These are phyloP conservation scores for Asterophora lycoperdoides DNA, from an alignment of 768 basidiomycete species.

Conservation along the genomic window DNA sequence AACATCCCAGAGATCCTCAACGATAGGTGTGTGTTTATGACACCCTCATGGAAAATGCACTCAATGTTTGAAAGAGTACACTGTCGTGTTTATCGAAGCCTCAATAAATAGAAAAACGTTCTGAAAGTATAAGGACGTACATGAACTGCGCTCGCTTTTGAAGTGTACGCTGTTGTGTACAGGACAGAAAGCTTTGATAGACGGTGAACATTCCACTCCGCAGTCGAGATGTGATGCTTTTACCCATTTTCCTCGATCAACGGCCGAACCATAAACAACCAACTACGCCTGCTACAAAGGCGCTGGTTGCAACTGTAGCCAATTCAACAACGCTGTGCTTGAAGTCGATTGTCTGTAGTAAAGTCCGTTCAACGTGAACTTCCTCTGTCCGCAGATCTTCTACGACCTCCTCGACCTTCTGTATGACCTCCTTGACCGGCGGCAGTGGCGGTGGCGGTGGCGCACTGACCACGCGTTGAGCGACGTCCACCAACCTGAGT, in stretches of 20 bases:
- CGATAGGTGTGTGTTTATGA: slow-evolving; percentile 36
- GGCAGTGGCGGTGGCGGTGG: slow-evolving; percentile 2
- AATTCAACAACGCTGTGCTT: slow-evolving; percentile 12
- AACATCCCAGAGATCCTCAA: slow-evolving; percentile 41
- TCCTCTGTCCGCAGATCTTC: background rate
- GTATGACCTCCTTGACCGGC: slow-evolving; percentile 3
- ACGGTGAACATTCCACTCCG: background rate
- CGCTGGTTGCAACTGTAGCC: slow-evolving; percentile 31
- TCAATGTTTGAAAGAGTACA: slow-evolving; percentile 35
- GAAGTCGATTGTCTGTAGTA: slow-evolving; percentile 7
- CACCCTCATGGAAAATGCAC: background rate
- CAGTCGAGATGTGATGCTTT: background rate
- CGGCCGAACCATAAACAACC: slow-evolving; percentile 27
- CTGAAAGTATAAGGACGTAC: too few species aligned
- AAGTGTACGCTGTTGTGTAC: too few species aligned
- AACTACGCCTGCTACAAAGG: slow-evolving; percentile 33
- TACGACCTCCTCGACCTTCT: background rate
- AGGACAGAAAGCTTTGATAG: too few species aligned
- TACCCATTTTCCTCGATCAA: slow-evolving; percentile 18
- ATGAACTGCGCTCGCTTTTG: too few species aligned
- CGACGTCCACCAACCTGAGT: slow-evolving; percentile 12
- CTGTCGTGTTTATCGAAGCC: slow-evolving; percentile 48
- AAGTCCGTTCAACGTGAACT: slow-evolving; percentile 4
- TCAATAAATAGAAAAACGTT: slow-evolving; percentile 24
- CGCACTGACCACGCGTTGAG: slow-evolving; percentile 5